Evolutionary conservation across 257 asterid genomes (phyloP), one percentile per base, ranked within the genome.

Genomic region (Solanum dulcamara): DNA sequence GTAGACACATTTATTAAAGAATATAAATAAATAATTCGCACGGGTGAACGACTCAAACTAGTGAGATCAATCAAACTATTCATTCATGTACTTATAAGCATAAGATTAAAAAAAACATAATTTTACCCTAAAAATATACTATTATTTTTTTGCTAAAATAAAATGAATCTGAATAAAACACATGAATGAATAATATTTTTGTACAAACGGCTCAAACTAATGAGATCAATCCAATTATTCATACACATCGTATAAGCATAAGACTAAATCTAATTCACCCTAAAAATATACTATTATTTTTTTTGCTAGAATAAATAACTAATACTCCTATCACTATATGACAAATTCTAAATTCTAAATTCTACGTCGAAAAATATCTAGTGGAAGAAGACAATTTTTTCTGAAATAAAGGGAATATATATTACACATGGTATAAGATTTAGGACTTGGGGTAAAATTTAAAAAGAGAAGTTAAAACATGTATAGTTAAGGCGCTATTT

Each of bases 401-500:
- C 7, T 32, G 14, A 32, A 67, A 67, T 67, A 68, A 68, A 68
- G 48, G 48, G 79, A 68, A 68, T 28, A 1, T 22, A 68, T 68
- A 35, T 53, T 2, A 68, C 13, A 68, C 15, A 68, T 18, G 11
- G 14, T 35, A 70, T 35, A 70, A 35, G 12, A 70, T 70, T 35
- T 35, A 35, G 48, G 79, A 35, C 18, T 66, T 35, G 0, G 79
- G 48, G 26, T 18, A 68, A 74, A 74, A 40, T 9, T 24, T 7
- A 42, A 38, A 3, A 5, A 40, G 9, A 33, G 81, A 79, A 50
- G 32, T 67, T 35, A n/a, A n/a, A n/a, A 51, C 82, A 62, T 32
- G 50, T 80, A 83, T 80, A n/a, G 88, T 86, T 51, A 38, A 15
- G 82, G 83, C 64, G 83, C 42, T 77, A 77, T 46, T 77, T 17